Evolutionary conservation across 83 land plant species (phyloP).

Genomic region (Isoetes engelmannii): DNA sequence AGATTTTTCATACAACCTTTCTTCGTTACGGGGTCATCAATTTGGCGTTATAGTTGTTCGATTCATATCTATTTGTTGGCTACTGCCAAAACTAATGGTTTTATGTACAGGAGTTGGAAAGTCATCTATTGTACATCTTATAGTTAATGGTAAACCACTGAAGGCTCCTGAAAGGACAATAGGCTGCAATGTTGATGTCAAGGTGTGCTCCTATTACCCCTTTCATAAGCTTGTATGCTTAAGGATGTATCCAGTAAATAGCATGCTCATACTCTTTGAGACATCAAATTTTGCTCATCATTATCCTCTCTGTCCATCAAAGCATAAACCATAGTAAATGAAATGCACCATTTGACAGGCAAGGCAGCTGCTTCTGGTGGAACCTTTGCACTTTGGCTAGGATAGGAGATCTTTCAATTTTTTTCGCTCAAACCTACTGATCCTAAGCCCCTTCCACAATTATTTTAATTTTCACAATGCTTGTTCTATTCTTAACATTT

Average conservation of each 20-base stretch:
- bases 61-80: neutral
- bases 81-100: neutral
- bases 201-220: slow-evolving; percentile 34
- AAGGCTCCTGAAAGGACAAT: slow-evolving; percentile 48
- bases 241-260: neutral
- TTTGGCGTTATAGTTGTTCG: slow-evolving; percentile 57
- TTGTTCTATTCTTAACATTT: no score
- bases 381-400: no score
- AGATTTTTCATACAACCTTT: slow-evolving; percentile 35
- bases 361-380: no score
- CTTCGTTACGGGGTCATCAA: slow-evolving; percentile 47
- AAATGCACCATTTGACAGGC: no score
- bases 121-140: slow-evolving; percentile 59
- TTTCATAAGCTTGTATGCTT: neutral
- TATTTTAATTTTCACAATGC: no score
- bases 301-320: neutral
- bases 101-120: slow-evolving; percentile 58
- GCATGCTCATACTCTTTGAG: neutral
- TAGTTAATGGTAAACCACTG: slow-evolving; percentile 49
- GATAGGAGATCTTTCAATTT: no score
- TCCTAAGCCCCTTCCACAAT: no score
- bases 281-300: neutral
- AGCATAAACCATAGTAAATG: no score
- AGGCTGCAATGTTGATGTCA: slow-evolving; percentile 70
- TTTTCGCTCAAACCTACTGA: no score